Conservation (phyloP, 768 basidiomycete genomes). For the Leccinellum rugosiceps region DNA sequence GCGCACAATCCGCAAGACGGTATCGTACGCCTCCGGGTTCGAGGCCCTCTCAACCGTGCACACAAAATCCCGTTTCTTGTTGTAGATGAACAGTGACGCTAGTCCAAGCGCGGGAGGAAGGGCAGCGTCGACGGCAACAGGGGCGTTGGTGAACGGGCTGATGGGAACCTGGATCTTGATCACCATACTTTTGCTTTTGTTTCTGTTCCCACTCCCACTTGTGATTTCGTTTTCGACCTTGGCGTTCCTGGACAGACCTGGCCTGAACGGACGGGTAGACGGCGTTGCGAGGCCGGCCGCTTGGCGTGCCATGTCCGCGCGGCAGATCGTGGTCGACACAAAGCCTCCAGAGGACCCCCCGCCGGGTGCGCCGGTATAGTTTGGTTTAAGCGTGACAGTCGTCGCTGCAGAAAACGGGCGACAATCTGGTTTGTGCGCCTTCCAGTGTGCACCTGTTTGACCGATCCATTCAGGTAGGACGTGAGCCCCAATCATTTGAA, state of each 20-base stretch:
- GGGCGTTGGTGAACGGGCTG: background rate
- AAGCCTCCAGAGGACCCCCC: background rate
- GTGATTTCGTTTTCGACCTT: conserved; percentile 3
- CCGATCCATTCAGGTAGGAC: background rate
- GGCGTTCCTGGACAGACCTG: conserved; percentile 18
- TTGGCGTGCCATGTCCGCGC: conserved; percentile 30
- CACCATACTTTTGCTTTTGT: conserved; percentile 45
- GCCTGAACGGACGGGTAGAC: conserved; percentile 15
- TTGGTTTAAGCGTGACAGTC: conserved; percentile 47
- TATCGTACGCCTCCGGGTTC: conserved; percentile 39
- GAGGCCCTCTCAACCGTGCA: conserved; percentile 38
- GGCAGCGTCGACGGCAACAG: background rate
- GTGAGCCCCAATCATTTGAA: background rate
- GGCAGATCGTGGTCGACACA: conserved; percentile 18
- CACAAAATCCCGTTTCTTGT: conserved; percentile 51
- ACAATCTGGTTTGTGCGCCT: conserved; percentile 45
- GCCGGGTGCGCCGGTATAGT: conserved; percentile 26
- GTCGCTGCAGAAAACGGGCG: conserved; percentile 40
- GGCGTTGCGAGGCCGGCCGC: conserved; percentile 27
- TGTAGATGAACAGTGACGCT: conserved; percentile 44
- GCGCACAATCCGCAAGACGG: conserved; percentile 37
- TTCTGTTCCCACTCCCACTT: conserved; percentile 2
- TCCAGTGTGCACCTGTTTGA: conserved; percentile 44
- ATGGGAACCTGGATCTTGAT: conserved; percentile 55
- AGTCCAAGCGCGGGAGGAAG: background rate